Evolutionary conservation across 306 rosid genomes (phyloP).

Genomic region (Prunus padus): DNA sequence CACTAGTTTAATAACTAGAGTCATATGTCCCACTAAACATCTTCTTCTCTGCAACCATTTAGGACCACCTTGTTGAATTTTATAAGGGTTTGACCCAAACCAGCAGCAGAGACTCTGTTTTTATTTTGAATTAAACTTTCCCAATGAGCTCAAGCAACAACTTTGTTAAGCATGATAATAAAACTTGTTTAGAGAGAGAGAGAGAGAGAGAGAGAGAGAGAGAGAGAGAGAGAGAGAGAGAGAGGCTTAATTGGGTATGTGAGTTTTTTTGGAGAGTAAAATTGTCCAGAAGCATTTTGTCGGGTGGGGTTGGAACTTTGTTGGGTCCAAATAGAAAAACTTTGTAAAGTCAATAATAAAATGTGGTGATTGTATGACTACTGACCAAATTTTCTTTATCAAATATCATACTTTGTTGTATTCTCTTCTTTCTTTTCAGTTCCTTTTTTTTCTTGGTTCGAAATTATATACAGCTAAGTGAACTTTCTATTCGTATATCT

Average conservation of each 20-base stretch:
- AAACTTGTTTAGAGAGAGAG: neutral
- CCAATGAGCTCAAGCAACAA: neutral
- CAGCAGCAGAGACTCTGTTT: neutral
- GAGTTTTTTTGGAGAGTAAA: no score
- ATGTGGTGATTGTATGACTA: no score
- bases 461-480: slow-evolving; percentile 13
- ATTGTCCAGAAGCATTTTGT: no score
- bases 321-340: no score
- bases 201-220: no score
- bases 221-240: no score
- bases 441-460: neutral
- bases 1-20: neutral
- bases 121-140: neutral
- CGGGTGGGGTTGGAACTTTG: no score
- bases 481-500: slow-evolving; percentile 28
- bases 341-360: no score
- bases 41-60: neutral
- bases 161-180: neutral
- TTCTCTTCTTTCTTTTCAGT: neutral
- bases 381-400: no score
- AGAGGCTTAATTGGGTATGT: no score
- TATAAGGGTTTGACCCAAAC: slow-evolving; percentile 13
- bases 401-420: no score
- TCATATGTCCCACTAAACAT: neutral
- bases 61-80: slow-evolving; percentile 13